Percentiles rank a stretch among this genome's conserved stretches.
These are phyloP conservation scores for Lactifluus hygrophoroides DNA, from an alignment of 768 basidiomycete species.

Conservation along the genomic window DNA sequence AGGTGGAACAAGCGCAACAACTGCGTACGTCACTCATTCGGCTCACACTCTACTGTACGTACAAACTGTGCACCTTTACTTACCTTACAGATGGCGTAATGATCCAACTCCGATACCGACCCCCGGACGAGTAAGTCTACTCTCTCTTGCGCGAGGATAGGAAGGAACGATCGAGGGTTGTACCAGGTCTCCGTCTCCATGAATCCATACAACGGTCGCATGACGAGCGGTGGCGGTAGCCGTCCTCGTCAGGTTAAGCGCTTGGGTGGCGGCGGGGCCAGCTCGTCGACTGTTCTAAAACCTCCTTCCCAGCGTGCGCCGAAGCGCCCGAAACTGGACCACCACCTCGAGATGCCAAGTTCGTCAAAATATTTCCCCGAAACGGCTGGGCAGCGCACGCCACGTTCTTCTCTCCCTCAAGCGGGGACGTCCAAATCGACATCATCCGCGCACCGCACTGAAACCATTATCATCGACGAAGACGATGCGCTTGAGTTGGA, in stretches of 20 bases:
- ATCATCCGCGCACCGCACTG: neutral
- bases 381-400: neutral
- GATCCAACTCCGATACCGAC: neutral
- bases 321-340: conserved; percentile 5
- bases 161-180: neutral
- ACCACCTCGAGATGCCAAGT: neutral
- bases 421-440: neutral
- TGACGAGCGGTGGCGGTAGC: neutral
- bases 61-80: neutral
- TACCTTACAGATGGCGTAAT: conserved; percentile 3
- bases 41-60: neutral
- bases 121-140: conserved; percentile 7
- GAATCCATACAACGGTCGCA: conserved; percentile 2
- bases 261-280: neutral
- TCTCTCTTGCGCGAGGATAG: neutral
- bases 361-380: neutral
- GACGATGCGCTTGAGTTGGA: neutral
- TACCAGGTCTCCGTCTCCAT: neutral
- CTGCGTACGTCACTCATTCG: neutral
- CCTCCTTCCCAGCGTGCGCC: neutral
- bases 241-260: neutral
- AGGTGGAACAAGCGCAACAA: neutral
- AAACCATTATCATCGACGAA: conserved; percentile 4
- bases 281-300: neutral
- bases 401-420: neutral